Conservation (phyloP, 352 stramenopile genomes). For the Pythium diclinum region DNA sequence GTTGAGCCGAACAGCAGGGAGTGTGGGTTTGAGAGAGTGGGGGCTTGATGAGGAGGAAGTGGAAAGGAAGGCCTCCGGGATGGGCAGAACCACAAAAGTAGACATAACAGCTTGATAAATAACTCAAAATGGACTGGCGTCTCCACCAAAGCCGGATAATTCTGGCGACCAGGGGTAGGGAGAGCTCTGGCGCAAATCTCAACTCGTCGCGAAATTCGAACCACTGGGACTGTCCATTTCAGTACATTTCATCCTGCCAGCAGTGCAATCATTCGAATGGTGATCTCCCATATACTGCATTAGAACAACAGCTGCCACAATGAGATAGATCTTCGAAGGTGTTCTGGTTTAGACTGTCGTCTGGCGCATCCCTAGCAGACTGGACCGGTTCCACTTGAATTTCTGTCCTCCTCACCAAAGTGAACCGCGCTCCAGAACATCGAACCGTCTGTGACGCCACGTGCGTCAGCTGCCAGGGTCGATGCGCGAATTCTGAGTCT, state of each 20-base stretch:
- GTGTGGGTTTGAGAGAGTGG: neutral
- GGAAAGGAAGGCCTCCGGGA: neutral
- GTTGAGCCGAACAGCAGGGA: neutral
- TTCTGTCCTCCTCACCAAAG: neutral
- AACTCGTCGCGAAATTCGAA: slow-evolving; percentile 20
- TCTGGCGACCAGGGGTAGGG: slow-evolving; percentile 18
- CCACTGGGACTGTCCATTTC: neutral
- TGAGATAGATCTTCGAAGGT: slow-evolving; percentile 1
- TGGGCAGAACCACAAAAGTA: neutral
- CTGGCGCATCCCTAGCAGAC: neutral
- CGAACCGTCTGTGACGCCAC: neutral
- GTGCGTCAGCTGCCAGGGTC: neutral
- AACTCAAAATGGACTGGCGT: neutral
- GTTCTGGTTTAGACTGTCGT: neutral
- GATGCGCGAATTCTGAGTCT: neutral
- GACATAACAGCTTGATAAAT: neutral
- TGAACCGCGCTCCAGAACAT: neutral
- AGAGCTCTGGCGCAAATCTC: slow-evolving; percentile 19
- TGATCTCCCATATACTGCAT: neutral
- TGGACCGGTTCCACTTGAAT: neutral
- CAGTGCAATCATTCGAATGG: neutral
- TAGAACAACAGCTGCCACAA: neutral
- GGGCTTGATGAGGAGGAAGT: slow-evolving; percentile 1
- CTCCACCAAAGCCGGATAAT: slow-evolving; percentile 20
- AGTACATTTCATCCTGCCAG: slow-evolving; percentile 2